Base-by-base conservation (phyloP, 2,329 filamentous ascomycete genomes). In the Bipolaris zeicola region DNA sequence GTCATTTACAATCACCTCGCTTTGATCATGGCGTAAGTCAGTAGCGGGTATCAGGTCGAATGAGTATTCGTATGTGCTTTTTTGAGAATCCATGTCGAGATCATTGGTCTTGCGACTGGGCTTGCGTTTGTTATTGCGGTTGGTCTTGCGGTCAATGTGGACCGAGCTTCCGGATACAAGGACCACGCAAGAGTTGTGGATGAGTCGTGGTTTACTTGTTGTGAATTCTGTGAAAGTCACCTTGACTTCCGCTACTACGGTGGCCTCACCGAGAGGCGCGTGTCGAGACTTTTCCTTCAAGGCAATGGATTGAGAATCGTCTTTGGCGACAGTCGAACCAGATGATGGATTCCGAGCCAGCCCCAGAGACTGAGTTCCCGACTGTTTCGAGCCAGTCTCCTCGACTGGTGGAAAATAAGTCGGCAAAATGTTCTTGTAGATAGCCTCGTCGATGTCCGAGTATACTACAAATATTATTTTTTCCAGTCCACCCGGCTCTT, bases 401-500 rank as follows among this genome's bases (percentile, higher is more conserved):
- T 66, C 60, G 1, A 62, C 28, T 10, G 70, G 66, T 13, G 72
- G 72, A 31, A 75, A 74, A 58, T 70, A 73, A 0, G 70, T 44
- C 1, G 71, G 72, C 13, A 76, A 36, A 11, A 75, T 56, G 20
- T 63, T 65, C 44, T 68, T 72, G 60, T 75, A 76, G 2, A 70
- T 56, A 20, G 64, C 60, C 37, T 75, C 70, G 33, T 74, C 70
- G 22, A 62, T 70, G 0, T 67, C 68, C 7, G 65, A 66, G 24
- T 64, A 73, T 1, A 74, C 67, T 2, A 66, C 67, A 14, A 71
- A 69, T 16, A 72, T 60, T 18, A 76, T 73, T 49, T 69, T 74
- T 38, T 70, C 64, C 3, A 74, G 6, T 22, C 47, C 68, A 4
- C 42, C 65, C 1, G 60, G 50, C 18, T 68, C 62, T 3, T 52